These are phyloP conservation scores for Chaetothyriales sp. DNA, from an alignment of 2,329 filamentous ascomycete species.

Conservation along the genomic window DNA sequence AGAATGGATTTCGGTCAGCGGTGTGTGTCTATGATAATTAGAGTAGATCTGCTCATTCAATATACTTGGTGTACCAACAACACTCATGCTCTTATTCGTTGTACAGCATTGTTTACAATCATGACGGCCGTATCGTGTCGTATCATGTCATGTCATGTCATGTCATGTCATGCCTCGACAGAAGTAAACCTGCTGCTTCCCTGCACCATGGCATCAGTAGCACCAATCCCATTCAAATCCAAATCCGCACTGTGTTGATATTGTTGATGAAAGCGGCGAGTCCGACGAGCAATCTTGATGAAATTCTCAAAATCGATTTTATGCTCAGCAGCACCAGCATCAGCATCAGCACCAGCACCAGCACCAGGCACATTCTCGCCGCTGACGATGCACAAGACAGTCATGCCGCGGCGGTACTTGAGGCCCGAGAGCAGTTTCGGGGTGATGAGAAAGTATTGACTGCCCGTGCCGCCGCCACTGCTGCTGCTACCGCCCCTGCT, in stretches of 20 bases:
- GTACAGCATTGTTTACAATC: too few relatives aligned
- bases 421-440: constrained; percentile 81
- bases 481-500: constrained; percentile 1
- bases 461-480: constrained; percentile 26
- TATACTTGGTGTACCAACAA: too few relatives aligned
- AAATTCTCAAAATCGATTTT: constrained; percentile 24
- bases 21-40: too few relatives aligned
- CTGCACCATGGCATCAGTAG: too few relatives aligned
- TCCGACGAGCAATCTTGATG: constrained; percentile 22
- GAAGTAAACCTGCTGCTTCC: too few relatives aligned
- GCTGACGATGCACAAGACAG: constrained; percentile 80
- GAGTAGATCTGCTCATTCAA: too few relatives aligned
- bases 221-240: too few relatives aligned
- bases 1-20: not conserved
- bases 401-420: constrained; percentile 81
- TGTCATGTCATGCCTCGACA: too few relatives aligned
- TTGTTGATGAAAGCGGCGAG: not conserved
- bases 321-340: constrained; percentile 19
- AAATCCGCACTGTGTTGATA: too few relatives aligned
- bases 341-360: constrained; percentile 8
- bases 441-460: constrained; percentile 90
- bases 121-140: too few relatives aligned
- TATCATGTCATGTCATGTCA: not conserved
- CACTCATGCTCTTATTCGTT: too few relatives aligned
- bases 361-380: constrained; percentile 46